phyloP scores from a whole-genome alignment of 306 rosid species.

The Geum urbanum region DNA sequence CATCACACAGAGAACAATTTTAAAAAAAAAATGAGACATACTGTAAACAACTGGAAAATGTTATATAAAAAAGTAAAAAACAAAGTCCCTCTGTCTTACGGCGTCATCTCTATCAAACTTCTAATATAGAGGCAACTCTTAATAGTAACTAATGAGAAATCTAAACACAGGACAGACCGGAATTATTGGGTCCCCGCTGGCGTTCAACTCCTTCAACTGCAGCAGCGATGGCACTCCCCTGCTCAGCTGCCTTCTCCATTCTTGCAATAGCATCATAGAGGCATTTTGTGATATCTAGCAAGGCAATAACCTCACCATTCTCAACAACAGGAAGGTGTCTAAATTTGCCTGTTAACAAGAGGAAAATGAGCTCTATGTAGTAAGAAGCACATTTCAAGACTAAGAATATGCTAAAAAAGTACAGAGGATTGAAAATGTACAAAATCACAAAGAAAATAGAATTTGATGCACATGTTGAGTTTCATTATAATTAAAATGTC shows the following conservation, averaged over 20 bases:
- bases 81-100: background rate
- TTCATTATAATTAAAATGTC: too few species aligned
- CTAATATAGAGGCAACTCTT: slow-evolving; percentile 14
- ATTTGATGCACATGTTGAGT: background rate
- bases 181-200: slow-evolving; percentile 59
- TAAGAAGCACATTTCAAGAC: background rate
- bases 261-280: slow-evolving; percentile 91
- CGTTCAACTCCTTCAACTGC: slow-evolving; percentile 89
- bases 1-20: slow-evolving; percentile 17
- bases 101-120: background rate
- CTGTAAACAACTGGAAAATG: too few species aligned
- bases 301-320: slow-evolving; percentile 90
- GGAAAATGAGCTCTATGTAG: background rate
- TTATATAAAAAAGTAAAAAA: background rate
- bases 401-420: background rate
- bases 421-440: too few species aligned
- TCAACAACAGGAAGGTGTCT: slow-evolving; percentile 98
- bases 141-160: too few species aligned
- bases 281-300: slow-evolving; percentile 87
- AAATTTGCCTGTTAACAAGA: slow-evolving; percentile 67
- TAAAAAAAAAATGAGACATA: background rate
- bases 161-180: slow-evolving; percentile 48
- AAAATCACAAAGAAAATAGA: background rate
- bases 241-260: slow-evolving; percentile 93
- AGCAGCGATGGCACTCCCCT: slow-evolving; percentile 88